phyloP scores from a whole-genome alignment of 257 asterid species.

The Ajuga chamaepitys region DNA sequence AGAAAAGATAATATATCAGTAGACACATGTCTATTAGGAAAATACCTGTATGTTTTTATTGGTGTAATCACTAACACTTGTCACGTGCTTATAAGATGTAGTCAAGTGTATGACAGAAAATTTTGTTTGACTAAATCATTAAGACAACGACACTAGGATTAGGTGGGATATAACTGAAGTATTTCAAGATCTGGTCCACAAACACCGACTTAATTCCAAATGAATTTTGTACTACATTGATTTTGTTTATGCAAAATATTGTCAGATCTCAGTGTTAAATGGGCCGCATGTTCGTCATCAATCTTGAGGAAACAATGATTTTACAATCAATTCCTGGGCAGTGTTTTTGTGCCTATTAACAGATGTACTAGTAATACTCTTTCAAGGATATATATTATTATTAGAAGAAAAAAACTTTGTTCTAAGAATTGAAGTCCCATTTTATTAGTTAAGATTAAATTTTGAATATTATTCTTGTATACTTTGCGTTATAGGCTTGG shows the following conservation, averaged over 20 bases:
- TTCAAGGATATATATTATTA: too few species aligned
- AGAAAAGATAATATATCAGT: too few species aligned
- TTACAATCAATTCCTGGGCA: constrained; percentile 8
- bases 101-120: neutral
- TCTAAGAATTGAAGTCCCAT: too few species aligned
- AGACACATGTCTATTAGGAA: too few species aligned
- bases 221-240: neutral
- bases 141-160: constrained; percentile 6
- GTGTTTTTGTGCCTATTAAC: too few species aligned
- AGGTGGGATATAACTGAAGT: neutral
- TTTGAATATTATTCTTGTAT: too few species aligned
- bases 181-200: constrained; percentile 14
- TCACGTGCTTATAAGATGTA: neutral
- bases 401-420: too few species aligned
- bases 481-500: too few species aligned
- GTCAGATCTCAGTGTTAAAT: constrained; percentile 9
- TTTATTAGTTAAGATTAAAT: too few species aligned
- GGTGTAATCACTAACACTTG: neutral
- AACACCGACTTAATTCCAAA: neutral
- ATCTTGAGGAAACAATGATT: constrained; percentile 24
- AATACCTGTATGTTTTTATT: too few species aligned
- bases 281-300: constrained; percentile 12
- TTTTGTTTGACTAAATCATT: neutral
- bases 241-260: neutral
- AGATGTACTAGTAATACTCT: too few species aligned